These are phyloP conservation scores for Phaeosphaeria sp. DNA, from an alignment of 2,329 filamentous ascomycete genomes.

Conservation along the genomic window DNA sequence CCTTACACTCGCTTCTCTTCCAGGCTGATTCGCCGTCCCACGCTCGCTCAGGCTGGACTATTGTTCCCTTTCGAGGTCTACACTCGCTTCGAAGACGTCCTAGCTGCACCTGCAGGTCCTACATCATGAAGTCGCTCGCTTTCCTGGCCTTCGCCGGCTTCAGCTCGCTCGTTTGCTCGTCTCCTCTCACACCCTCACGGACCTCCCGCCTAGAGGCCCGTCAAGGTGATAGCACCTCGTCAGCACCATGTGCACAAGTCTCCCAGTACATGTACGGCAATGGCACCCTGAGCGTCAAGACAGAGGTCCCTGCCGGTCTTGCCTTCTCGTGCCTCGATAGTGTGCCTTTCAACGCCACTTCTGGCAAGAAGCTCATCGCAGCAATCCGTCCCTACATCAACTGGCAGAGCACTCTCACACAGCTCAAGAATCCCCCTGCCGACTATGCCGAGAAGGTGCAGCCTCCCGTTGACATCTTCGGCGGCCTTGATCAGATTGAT, in stretches of 20 bases:
- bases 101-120: not conserved
- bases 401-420: conserved; percentile 56
- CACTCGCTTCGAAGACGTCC: conserved; percentile 6
- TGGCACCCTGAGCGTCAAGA: conserved; percentile 10
- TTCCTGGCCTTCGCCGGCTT: conserved; percentile 32
- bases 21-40: conserved; percentile 1
- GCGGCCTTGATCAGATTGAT: conserved; percentile 49
- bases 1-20: conserved; percentile 8
- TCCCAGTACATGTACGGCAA: conserved; percentile 38
- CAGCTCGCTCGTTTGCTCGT: conserved; percentile 27
- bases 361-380: conserved; percentile 48
- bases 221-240: conserved; percentile 31
- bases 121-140: conserved; percentile 30
- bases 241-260: conserved; percentile 41
- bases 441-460: conserved; percentile 57
- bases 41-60: conserved; percentile 9
- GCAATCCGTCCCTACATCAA: conserved; percentile 52
- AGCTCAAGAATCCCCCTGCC: conserved; percentile 52
- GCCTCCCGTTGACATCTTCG: conserved; percentile 52
- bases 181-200: conserved; percentile 27
- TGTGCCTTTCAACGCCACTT: conserved; percentile 53
- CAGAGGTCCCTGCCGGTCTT: conserved; percentile 50
- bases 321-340: conserved; percentile 55
- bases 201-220: conserved; percentile 24
- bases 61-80: conserved; percentile 5